phyloP scores from a whole-genome alignment of 1,139 yeast species.

The Saccharomyces hybrid region DNA sequence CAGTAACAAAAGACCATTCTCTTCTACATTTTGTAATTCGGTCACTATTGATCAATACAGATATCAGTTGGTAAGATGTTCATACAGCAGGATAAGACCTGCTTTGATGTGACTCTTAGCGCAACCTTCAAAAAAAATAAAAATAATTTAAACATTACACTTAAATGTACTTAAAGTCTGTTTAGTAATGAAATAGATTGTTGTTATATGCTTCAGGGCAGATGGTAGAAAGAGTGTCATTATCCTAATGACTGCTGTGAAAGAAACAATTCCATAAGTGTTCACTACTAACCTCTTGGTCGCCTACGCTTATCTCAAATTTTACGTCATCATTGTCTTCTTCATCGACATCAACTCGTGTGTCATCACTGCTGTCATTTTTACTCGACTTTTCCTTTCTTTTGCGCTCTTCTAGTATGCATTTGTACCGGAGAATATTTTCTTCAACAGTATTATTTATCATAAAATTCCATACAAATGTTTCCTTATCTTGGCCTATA shows the following conservation, averaged over 20 bases:
- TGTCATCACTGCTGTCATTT: background rate
- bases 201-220: too few species aligned
- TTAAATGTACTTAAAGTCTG: too few species aligned
- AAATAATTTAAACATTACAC: too few species aligned
- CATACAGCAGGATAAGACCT: too few species aligned
- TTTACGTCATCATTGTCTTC: slow-evolving; percentile 7
- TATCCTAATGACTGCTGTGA: slow-evolving; percentile 2
- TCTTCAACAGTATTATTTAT: slow-evolving; percentile 83
- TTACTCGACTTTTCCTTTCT: slow-evolving; percentile 1
- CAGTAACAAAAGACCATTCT: too few species aligned
- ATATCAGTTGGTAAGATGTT: too few species aligned
- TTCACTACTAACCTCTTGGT: slow-evolving; percentile 23
- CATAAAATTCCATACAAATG: slow-evolving; percentile 88
- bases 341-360: slow-evolving; percentile 1
- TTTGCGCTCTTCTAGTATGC: slow-evolving; percentile 19
- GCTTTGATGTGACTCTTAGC: too few species aligned
- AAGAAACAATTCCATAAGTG: slow-evolving; percentile 29
- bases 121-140: too few species aligned
- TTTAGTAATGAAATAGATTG: too few species aligned
- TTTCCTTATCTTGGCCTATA: slow-evolving; percentile 74
- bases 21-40: too few species aligned
- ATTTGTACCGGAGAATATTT: slow-evolving; percentile 48
- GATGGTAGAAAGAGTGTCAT: too few species aligned
- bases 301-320: slow-evolving; percentile 22
- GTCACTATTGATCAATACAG: too few species aligned